Conservation (phyloP, 1,284 basidiomycete species). For the Neotropicomus parvogracilis region DNA sequence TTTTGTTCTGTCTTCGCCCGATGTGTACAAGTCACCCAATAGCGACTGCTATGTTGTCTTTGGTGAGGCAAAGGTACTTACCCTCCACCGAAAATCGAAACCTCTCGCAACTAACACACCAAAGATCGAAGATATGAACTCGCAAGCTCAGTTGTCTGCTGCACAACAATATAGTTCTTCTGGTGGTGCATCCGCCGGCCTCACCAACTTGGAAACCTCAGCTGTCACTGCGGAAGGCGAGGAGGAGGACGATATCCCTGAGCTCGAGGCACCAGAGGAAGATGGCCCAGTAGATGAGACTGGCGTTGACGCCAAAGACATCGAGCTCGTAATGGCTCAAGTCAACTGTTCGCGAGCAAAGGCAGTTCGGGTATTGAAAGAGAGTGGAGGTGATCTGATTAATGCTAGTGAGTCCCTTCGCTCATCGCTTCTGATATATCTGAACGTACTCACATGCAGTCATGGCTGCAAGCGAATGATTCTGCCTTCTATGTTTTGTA, state of each 20-base stretch:
- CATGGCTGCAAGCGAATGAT: conserved; percentile 37
- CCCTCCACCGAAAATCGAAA: conserved; percentile 10
- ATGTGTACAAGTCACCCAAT: conserved; percentile 97
- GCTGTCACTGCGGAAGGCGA: conserved; percentile 54
- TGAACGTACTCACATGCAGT: conserved; percentile 36
- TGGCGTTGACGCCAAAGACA: conserved; percentile 90
- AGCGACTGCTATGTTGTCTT: conserved; percentile 99
- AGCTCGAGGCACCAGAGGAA: conserved; percentile 76
- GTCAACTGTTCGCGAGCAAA: conserved; percentile 81
- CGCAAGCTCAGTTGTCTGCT: conserved; percentile 78
- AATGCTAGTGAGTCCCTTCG: conserved; percentile 76
- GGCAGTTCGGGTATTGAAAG: conserved; percentile 84
- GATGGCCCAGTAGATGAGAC: conserved; percentile 77
- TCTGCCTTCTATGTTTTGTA: conserved; percentile 23
- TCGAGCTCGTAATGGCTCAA: conserved; percentile 92
- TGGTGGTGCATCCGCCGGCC: conserved; percentile 43
- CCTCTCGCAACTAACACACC: background rate
- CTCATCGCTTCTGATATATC: conserved; percentile 45
- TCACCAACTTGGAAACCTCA: conserved; percentile 53
- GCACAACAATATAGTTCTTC: conserved; percentile 77
- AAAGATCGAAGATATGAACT: conserved; percentile 88
- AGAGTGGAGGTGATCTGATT: conserved; percentile 88
- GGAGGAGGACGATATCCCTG: conserved; percentile 77
- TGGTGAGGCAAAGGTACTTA: conserved; percentile 86
- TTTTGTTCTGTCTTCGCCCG: conserved; percentile 90